A percentile compares a stretch with the other conserved stretches of the same genome.
Conservation (phyloP, 768 basidiomycete species). For the Candolleomyces efflorescens region DNA sequence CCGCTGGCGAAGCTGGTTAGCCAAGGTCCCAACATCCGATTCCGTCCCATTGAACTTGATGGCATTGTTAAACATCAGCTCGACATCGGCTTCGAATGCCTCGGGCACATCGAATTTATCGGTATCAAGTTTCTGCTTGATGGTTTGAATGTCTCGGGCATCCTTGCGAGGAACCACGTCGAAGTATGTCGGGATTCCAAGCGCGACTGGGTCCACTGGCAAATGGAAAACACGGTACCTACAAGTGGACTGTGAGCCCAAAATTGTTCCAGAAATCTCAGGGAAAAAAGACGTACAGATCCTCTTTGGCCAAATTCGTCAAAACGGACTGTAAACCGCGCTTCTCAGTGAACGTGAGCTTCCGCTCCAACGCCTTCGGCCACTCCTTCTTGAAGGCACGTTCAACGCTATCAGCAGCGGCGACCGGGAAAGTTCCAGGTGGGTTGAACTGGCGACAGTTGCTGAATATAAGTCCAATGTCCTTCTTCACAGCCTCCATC, state of each 20-base stretch:
- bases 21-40: conserved; percentile 71
- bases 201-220: conserved; percentile 81
- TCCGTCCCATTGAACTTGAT: conserved; percentile 82
- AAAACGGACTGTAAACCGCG: conserved; percentile 68
- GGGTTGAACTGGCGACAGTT: conserved; percentile 96
- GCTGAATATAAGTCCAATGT: conserved; percentile 76
- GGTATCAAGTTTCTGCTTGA: conserved; percentile 72
- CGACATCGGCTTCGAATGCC: conserved; percentile 79
- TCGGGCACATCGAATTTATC: conserved; percentile 81
- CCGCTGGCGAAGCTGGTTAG: conserved; percentile 46
- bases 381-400: conserved; percentile 81
- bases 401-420: conserved; percentile 72
- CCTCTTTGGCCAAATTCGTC: conserved; percentile 64
- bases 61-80: conserved; percentile 87
- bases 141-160: conserved; percentile 81
- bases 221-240: conserved; percentile 79
- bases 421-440: conserved; percentile 66
- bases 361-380: conserved; percentile 68
- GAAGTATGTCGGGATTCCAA: conserved; percentile 86
- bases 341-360: conserved; percentile 76
- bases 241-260: conserved; percentile 10
- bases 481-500: conserved; percentile 79
- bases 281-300: conserved; percentile 42
- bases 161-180: conserved; percentile 81
- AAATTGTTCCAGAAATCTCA: neutral